Evolutionary conservation across 768 basidiomycete species (phyloP), one percentile per base, ranked within the genome.

Genomic region (Pisolithus sp.): DNA sequence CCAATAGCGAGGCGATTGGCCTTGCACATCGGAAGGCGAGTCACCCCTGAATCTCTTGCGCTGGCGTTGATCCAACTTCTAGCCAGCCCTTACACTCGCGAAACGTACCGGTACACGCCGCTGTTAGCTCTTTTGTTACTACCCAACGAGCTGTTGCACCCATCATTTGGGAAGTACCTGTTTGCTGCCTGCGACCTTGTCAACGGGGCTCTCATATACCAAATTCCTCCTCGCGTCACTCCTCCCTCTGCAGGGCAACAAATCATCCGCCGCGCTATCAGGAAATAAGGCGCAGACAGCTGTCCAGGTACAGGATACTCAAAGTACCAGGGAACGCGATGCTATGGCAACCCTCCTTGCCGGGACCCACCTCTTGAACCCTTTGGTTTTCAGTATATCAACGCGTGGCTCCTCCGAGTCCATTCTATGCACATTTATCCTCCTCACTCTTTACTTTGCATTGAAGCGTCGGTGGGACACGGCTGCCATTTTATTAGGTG

Each of bases 101-200:
- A 88, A 58, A 99, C 96, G 1, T 99, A 95, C 66, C 88, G 96
- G 18, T 99, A 99, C 67, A 98, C 96, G 0, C 96, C 96, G 7
- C 71, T 99, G 30, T 78, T 99, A 12, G 89, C 96, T 3, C 65
- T 91, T 3, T 67, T 96, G 15, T 71, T 97, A 24, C 73, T 83
- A 3, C 93, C 95, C 9, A 95, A 93, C 62, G 76, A 76, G 54
- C 76, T 85, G 72, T 57, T 93, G 10, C 90, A 92, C 57, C 82
- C 86, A 3, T 82, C 89, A 5, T 93, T 94, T 61, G 95, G 96
- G 51, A 97, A 97, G 76, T 80, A 88, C 57, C 64, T 96, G 36
- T 96, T 99, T 57, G 83, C 92, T 5, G 67, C 73, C 28, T 88
- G 86, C 68, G 93, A 98, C 61, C 78, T 97, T 48, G 43, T 89